Evolutionary conservation across 2,329 filamentous ascomycete genomes (phyloP), one percentile per base, ranked within the genome.

Genomic region (Colletotrichum sp.): DNA sequence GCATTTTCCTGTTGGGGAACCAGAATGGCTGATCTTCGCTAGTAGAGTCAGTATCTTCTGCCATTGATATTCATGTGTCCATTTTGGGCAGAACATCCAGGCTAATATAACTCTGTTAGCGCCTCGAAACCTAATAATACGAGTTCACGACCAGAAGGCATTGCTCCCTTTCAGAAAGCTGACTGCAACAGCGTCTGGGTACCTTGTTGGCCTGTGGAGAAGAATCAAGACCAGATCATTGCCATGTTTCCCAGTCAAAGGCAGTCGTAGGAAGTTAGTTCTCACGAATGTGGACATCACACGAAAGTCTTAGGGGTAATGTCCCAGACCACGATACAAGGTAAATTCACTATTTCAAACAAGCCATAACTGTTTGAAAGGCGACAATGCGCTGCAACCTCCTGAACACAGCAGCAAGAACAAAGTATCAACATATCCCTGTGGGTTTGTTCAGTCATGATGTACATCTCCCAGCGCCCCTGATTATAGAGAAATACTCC

Each of bases 91-190:
- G 43, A 48, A 8, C n/a, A 52, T 48, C 43, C 43, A 2, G 43
- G n/a, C 10, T 22, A 3, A 48, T 13, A 10, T n/a, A 6, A 1
- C 43, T 48, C 3, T 43, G 39, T n/a, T 0, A 3, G n/a, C 43
- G 0, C 43, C n/a, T 48, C 43, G n/a, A 3, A 48, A 1, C 0
- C 9, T 10, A 43, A 3, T 0, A 43, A 43, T 10, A 12, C 5
- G 39, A 10, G 39, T 12, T 43, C 18, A 43, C 1, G 5, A 12
- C 1, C 39, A 43, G 39, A 10, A 0, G 18, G 18, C 9, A 43
- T 43, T n/a, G 0, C 18, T 0, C 5, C 9, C 6, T 48, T 48
- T 22, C 43, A 48, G 43, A 48, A 22, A 13, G 0, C n/a, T 13
- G 10, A 48, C 39, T 22, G 10, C n/a, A 22, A 22, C 22, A n/a